Evolutionary conservation across 106 monocot species (phyloP), one percentile per base, ranked within the genome.

Genomic region (Iris macrosiphon): DNA sequence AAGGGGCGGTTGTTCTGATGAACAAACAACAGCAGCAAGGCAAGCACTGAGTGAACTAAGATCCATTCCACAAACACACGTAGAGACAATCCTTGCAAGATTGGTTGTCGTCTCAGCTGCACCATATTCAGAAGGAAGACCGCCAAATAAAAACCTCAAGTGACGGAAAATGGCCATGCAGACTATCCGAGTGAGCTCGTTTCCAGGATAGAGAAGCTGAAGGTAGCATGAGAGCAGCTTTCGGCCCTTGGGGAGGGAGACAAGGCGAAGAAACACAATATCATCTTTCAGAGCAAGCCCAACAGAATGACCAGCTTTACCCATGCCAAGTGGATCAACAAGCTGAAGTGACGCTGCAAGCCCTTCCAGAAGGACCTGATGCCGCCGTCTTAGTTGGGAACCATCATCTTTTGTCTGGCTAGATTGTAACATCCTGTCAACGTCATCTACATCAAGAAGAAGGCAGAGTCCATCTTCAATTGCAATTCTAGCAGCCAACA

Each of bases 141-240:
- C 76, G 31, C 96, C 96, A 61, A 89, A 96, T 47, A 96, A 72
- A 49, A 77, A 79, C 35, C 96, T 61, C 31, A 96, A 48, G 42
- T 96, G 96, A 1, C 86, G 82, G 45, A 89, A 96, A 45, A 96
- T 75, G 2, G 96, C 77, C 89, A 96, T 96, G 79, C 86, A 96
- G 16, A 86, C 83, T 42, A 89, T 65, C 1, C 89, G 66, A 31
- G 78, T 34, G 5, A 86, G 69, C 33, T 96, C 96, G 54, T 76
- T 79, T 16, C 86, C 96, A 30, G 79, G 79, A 27, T 56, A 59
- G 52, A 94, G 75, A 38, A 82, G 79, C 25, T 69, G 46, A 26
- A 96, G 82, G 66, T 64, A 96, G 34, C 77, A 82, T 21, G 89
- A 68, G 7, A 96, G 54, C 17, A 96, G 70, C 61, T 96, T 90